A percentile compares a stretch with the other conserved stretches of the same genome.
phyloP scores from a whole-genome alignment of 371 early-diverging fungal genomes.

The Mucor velutinosus region DNA sequence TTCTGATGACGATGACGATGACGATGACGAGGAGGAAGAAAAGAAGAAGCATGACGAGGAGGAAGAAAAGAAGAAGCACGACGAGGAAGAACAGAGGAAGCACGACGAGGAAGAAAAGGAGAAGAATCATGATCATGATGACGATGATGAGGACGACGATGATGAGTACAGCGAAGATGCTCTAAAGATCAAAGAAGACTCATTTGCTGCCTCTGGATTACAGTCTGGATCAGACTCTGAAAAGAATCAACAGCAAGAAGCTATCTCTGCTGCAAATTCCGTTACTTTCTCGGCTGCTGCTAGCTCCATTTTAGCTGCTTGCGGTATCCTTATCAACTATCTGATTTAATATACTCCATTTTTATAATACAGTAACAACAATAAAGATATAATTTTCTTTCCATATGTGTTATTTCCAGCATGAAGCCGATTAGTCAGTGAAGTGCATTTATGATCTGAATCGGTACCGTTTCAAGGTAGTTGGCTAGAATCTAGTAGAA shows the following conservation, averaged over 20 bases:
- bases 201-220: background rate
- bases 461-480: no score
- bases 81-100: background rate
- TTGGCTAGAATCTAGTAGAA: no score
- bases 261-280: background rate
- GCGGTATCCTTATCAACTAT: background rate
- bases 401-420: no score
- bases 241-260: background rate
- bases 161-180: conserved; percentile 2
- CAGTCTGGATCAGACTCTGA: background rate
- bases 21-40: background rate
- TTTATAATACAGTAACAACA: no score
- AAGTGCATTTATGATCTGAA: no score
- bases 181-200: background rate
- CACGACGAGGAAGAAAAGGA: background rate
- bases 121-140: background rate
- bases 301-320: background rate
- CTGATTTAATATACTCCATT: background rate
- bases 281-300: background rate
- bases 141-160: background rate
- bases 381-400: no score
- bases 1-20: background rate
- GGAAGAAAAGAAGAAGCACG: background rate
- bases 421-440: no score
- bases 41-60: background rate